Evolutionary conservation across 1,139 yeast genomes (phyloP), one percentile per base, ranked within the genome.

Genomic region (Hyphopichia burtonii): DNA sequence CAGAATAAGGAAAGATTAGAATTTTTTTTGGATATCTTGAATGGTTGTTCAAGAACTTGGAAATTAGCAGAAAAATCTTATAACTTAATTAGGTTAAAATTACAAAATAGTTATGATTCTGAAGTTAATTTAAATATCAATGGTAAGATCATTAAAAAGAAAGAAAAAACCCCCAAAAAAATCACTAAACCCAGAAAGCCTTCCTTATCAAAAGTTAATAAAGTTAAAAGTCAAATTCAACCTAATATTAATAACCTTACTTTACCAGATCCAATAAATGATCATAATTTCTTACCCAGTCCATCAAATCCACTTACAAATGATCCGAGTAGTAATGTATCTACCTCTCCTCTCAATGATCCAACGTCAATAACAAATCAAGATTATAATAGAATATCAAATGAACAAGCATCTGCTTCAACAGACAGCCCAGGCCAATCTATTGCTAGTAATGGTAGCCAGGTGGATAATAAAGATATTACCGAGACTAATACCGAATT

Each of bases 1-100:
- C 58, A 58, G 42, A 52, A 61, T 41, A 60, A 59, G 37, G 54
- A 58, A 14, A 56, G 63, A 36, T 59, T 71, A 34, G 61, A 58
- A 37, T 73, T 66, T 53, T 75, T 70, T 48, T 61, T 74, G 61
- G 61, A 55, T 37, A 72, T 63, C 11, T 62, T 65, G 39, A 56
- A 59, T 27, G 74, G 66, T 17, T 65, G 71, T 41, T 71, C 74
- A 4, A 63, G 59, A 44, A 74, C 79, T 1, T 76, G 81, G 81
- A 71, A 66, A 37, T 54, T 76, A 45, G 76, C 79, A 1, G 76
- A 72, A 44, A 74, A 72, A 44, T 73, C 79, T 0, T 69, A 68
- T 49, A 58, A 63, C 34, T 60, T 74, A 47, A 72, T 74, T 41
- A 64, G 66, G 25, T 53, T 19, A 14, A 39, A 34, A 20, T 22